Percentiles rank a stretch among this genome's conserved stretches.
Conservation (phyloP, 345 rosid species). For the Stellera chamaejasme region DNA sequence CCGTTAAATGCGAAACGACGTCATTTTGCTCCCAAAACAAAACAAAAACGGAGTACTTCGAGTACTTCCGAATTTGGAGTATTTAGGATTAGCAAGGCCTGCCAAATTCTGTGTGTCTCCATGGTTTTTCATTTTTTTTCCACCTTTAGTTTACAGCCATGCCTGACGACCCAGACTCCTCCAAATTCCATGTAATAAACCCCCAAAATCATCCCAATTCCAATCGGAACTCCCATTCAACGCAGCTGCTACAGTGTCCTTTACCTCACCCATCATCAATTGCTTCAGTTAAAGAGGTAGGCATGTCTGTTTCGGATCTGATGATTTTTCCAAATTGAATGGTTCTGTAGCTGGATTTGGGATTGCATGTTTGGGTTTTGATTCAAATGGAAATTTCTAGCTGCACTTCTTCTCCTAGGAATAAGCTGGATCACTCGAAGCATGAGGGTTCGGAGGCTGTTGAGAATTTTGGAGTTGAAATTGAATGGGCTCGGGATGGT, state of each 20-base stretch:
- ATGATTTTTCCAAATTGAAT: neutral
- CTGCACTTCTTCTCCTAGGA: slow-evolving; percentile 23
- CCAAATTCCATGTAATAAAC: slow-evolving; percentile 1
- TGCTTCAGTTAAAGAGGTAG: slow-evolving; percentile 2
- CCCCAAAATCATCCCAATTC: slow-evolving; percentile 1
- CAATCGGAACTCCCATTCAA: neutral
- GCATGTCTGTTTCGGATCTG: slow-evolving; percentile 11
- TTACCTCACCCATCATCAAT: neutral
- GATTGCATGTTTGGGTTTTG: slow-evolving; percentile 9
- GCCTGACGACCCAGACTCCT: neutral
- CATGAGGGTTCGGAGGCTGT: slow-evolving; percentile 26
- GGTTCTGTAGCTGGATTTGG: slow-evolving; percentile 7
- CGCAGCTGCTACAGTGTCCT: neutral
- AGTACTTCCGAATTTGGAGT: too few relatives aligned
- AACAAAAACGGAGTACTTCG: too few relatives aligned
- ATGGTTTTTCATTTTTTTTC: too few relatives aligned
- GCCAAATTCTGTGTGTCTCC: too few relatives aligned
- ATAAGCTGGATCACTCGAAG: slow-evolving; percentile 22
- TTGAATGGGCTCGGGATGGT: slow-evolving; percentile 22
- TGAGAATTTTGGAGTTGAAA: slow-evolving; percentile 31
- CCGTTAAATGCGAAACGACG: too few relatives aligned
- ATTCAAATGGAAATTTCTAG: slow-evolving; percentile 30
- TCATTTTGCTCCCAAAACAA: too few relatives aligned
- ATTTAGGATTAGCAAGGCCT: too few relatives aligned
- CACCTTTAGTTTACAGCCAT: neutral